These are phyloP conservation scores for Entamoeba invadens DNA, from an alignment of 208 protist species.

Conservation along the genomic window DNA sequence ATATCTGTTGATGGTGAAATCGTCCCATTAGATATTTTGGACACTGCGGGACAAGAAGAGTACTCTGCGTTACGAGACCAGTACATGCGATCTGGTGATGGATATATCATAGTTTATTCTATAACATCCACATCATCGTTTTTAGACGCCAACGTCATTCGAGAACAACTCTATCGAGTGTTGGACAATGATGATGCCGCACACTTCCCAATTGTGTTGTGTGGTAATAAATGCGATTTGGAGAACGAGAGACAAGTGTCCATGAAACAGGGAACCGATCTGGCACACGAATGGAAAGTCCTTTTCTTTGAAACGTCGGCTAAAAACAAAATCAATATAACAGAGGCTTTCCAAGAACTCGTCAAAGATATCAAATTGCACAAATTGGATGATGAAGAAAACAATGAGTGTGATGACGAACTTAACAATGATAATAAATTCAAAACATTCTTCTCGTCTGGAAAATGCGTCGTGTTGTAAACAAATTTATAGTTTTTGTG, in stretches of 20 bases:
- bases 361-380: too few relatives aligned
- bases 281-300: too few relatives aligned
- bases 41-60: too few relatives aligned
- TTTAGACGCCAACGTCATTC: constrained; percentile 47
- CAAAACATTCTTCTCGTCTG: too few relatives aligned
- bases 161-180: constrained; percentile 55
- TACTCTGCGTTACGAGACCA: constrained; percentile 27
- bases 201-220: constrained; percentile 39
- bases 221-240: too few relatives aligned
- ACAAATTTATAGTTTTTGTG: too few relatives aligned
- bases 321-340: constrained; percentile 41
- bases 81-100: not conserved
- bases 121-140: constrained; percentile 44
- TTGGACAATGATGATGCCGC: constrained; percentile 30
- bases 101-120: not conserved
- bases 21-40: constrained; percentile 50
- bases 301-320: constrained; percentile 45
- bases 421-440: too few relatives aligned
- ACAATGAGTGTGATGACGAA: too few relatives aligned
- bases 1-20: not conserved
- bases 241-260: constrained; percentile 35
- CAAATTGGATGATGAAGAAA: too few relatives aligned
- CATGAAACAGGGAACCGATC: constrained; percentile 25
- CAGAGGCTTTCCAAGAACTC: constrained; percentile 29
- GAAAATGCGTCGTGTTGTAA: too few relatives aligned